These are phyloP conservation scores for Podila horticola DNA, from an alignment of 192 early-diverging fungal genomes.

Conservation along the genomic window DNA sequence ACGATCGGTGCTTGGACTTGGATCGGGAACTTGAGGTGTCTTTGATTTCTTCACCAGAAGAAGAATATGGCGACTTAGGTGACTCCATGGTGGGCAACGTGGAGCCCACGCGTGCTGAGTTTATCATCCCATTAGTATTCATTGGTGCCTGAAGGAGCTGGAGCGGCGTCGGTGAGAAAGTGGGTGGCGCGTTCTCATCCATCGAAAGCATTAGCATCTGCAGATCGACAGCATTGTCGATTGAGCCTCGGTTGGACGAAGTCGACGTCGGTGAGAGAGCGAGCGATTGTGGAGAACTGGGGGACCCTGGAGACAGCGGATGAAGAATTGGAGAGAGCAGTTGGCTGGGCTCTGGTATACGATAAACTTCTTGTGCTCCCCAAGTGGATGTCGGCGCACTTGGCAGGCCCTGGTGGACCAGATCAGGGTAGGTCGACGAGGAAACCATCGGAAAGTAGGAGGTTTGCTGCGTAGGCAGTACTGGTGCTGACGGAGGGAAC, in stretches of 20 bases:
- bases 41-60: no score
- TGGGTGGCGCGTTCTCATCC: background rate
- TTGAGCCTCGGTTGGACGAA: background rate
- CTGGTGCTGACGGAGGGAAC: background rate
- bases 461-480: background rate
- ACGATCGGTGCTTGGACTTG: no score
- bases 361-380: background rate
- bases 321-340: background rate
- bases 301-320: background rate
- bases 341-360: background rate
- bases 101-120: no score
- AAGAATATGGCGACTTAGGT: no score
- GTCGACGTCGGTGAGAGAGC: background rate
- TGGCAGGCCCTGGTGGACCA: background rate
- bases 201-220: background rate
- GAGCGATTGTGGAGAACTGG: background rate
- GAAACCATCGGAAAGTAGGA: background rate
- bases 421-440: background rate
- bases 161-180: background rate
- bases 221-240: background rate
- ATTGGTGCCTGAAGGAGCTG: background rate
- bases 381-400: slow-evolving; percentile 1
- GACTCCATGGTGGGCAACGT: no score
- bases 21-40: no score
- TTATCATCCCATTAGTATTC: no score